Percentiles rank a stretch among this genome's conserved stretches.
Evolutionary conservation across 1,139 yeast genomes (phyloP).

Genomic region (Meyerozyma carpophila): DNA sequence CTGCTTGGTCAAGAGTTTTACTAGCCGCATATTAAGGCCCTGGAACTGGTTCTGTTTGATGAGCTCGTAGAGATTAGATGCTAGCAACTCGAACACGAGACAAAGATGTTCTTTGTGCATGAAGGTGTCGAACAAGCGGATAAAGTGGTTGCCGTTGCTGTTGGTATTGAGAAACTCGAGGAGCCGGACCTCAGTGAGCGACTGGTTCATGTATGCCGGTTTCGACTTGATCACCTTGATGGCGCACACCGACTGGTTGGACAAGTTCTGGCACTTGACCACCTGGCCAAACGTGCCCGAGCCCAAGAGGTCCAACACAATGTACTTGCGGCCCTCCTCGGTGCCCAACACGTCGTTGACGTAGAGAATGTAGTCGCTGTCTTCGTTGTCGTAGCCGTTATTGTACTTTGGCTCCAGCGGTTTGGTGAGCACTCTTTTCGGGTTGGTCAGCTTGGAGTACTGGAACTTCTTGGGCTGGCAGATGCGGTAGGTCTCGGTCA

Average conservation of each 20-base stretch:
- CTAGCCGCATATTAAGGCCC: slow-evolving; percentile 78
- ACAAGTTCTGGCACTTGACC: slow-evolving; percentile 89
- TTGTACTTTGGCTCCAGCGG: slow-evolving; percentile 82
- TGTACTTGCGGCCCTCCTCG: slow-evolving; percentile 80
- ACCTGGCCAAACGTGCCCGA: slow-evolving; percentile 99
- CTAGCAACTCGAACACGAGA: slow-evolving; percentile 82
- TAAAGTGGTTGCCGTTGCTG: slow-evolving; percentile 70
- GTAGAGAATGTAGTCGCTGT: slow-evolving; percentile 84
- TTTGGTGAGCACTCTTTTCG: slow-evolving; percentile 86
- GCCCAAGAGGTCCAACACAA: slow-evolving; percentile 86
- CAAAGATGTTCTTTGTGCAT: slow-evolving; percentile 92
- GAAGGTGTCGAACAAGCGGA: slow-evolving; percentile 79
- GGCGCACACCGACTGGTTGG: slow-evolving; percentile 86
- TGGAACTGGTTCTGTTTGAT: slow-evolving; percentile 91
- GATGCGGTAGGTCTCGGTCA: slow-evolving; percentile 75
- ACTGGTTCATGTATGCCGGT: slow-evolving; percentile 88
- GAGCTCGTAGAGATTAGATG: slow-evolving; percentile 84
- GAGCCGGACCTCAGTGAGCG: slow-evolving; percentile 83
- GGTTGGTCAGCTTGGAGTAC: slow-evolving; percentile 81
- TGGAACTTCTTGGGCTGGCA: slow-evolving; percentile 82
- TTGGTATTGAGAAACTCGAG: slow-evolving; percentile 75
- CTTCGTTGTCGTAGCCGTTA: slow-evolving; percentile 83
- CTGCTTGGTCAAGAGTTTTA: slow-evolving; percentile 74
- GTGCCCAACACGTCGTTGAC: slow-evolving; percentile 91
- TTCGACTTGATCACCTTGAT: slow-evolving; percentile 92